Base-by-base conservation (phyloP, 257 asterid species). In the Paraleonurus japonicus region DNA sequence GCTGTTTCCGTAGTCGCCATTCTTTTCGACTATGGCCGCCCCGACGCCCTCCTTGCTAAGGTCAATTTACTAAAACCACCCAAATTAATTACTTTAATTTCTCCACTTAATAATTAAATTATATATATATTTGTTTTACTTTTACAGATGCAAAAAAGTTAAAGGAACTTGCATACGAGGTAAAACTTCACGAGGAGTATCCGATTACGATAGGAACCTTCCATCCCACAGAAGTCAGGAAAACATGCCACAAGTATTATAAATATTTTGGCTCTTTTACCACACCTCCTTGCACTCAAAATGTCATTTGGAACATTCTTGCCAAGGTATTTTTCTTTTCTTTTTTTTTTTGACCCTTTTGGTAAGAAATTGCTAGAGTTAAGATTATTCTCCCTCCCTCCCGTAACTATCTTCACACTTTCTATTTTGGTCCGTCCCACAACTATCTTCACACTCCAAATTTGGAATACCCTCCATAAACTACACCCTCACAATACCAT, bases 211-310 rank as follows among this genome's bases (percentile, higher is more conserved):
- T 88, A 10, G 82, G 88, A 47, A 76, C 81, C 0, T 73, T 89
- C 62, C 87, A 76, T 78, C 81, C 88, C 32, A 76, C 86, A 5
- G 87, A 84, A 65, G 75, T 85, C 67, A 81, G 84, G 77, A 80
- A 79, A 75, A 74, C 67, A 28, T 11, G 62, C 65, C 89, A 77
- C 75, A 88, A 85, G 76, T 92, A 92, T 58, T 89, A 85, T 60
- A 81, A 81, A 77, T 92, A 92, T 53, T 11, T 26, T 58, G 96
- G 98, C 45, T 89, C 98, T 43, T 81, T 88, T 70, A 85, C 95
- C 66, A 85, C 92, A 10, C 98, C 98, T 48, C 96, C 96, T 4
- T 92, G 98, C 83, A 66, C 86, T 5, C 86, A 92, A 71, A 64
- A 70, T 75, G 92, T 92, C 55, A 67, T 78, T 24, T 89, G 94